phyloP scores from a whole-genome alignment of 2,329 filamentous ascomycete species.

The Coleophoma crateriformis region DNA sequence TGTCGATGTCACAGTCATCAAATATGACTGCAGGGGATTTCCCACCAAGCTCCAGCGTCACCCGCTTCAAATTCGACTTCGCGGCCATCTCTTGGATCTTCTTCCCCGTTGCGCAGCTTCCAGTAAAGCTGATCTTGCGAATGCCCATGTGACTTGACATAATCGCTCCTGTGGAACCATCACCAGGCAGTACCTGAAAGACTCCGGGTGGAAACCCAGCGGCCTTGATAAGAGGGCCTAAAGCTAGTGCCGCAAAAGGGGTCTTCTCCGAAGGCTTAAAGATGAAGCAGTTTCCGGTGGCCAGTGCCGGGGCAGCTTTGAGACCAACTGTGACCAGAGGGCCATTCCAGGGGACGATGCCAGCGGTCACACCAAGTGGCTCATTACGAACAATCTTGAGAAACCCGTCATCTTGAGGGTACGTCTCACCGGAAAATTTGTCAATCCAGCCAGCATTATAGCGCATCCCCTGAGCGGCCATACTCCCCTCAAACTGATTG shows the following conservation, averaged over 20 bases:
- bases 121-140: conserved; percentile 33
- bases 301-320: conserved; percentile 55
- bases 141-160: conserved; percentile 31
- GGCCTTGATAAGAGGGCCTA: conserved; percentile 25
- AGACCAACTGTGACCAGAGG: conserved; percentile 40
- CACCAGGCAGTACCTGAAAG: conserved; percentile 33
- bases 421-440: conserved; percentile 29
- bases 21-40: conserved; percentile 36
- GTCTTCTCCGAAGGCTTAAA: conserved; percentile 27
- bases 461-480: too few species aligned
- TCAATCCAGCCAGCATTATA: conserved; percentile 30
- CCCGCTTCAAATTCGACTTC: conserved; percentile 33
- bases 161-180: conserved; percentile 29
- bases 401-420: conserved; percentile 38
- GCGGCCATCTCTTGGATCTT: conserved; percentile 32
- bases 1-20: conserved; percentile 34
- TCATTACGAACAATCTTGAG: conserved; percentile 30
- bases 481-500: too few species aligned
- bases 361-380: conserved; percentile 32
- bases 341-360: conserved; percentile 53
- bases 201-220: conserved; percentile 30
- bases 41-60: conserved; percentile 36
- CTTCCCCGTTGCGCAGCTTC: conserved; percentile 29
- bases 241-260: conserved; percentile 45
- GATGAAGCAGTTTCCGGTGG: conserved; percentile 48